phyloP scores from a whole-genome alignment of 371 early-diverging fungal species.

The Syncephalastrum racemosum region DNA sequence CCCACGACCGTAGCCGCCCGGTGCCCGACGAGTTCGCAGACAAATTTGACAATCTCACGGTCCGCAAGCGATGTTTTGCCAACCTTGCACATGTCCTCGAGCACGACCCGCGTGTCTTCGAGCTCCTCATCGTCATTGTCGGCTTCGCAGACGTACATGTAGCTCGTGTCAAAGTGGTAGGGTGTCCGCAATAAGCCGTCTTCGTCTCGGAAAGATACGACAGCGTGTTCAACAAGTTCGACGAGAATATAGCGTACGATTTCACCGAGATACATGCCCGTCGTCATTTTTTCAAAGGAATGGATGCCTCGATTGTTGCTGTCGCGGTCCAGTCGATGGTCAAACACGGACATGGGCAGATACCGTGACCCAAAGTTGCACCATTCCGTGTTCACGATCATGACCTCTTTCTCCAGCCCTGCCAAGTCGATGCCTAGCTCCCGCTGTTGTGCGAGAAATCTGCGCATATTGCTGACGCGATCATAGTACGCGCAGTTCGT shows the following conservation, averaged over 20 bases:
- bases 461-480: constrained; percentile 33
- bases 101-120: constrained; percentile 43
- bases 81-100: constrained; percentile 47
- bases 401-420: constrained; percentile 55
- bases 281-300: constrained; percentile 90
- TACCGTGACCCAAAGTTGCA: constrained; percentile 70
- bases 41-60: constrained; percentile 42
- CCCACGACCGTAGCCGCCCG: constrained; percentile 45
- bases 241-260: constrained; percentile 76
- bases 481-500: constrained; percentile 91
- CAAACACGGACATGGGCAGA: constrained; percentile 82
- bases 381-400: constrained; percentile 92
- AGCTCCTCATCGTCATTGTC: constrained; percentile 28
- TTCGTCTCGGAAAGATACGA: constrained; percentile 40
- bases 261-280: constrained; percentile 93
- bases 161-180: constrained; percentile 80
- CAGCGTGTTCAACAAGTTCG: constrained; percentile 68
- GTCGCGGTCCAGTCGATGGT: constrained; percentile 71
- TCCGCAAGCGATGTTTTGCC: constrained; percentile 36
- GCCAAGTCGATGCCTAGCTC: constrained; percentile 14
- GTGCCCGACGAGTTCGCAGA: constrained; percentile 40
- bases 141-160: constrained; percentile 66
- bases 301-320: constrained; percentile 76
- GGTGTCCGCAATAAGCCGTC: constrained; percentile 43
- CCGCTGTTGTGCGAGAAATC: constrained; percentile 17